Conservation (phyloP, 2,329 filamentous ascomycete genomes). For the Pseudogymnoascus sp. region DNA sequence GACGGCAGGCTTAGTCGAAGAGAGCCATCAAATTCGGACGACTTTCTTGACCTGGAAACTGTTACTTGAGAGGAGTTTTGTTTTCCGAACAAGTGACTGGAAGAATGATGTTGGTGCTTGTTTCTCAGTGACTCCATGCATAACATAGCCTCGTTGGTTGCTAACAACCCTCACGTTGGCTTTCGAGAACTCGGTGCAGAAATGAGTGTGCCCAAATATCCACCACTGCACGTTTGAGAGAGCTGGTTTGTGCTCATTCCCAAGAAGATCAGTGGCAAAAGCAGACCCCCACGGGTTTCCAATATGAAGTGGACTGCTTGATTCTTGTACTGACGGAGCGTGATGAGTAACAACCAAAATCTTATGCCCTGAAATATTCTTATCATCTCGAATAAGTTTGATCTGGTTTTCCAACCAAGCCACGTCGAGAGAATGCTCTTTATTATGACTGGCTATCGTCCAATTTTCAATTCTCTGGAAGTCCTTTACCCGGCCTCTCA, state of each 20-base stretch:
- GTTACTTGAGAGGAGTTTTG: neutral
- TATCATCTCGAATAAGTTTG: conserved; percentile 14
- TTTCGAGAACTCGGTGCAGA: conserved; percentile 32
- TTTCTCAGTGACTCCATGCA: conserved; percentile 16
- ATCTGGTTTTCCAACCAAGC: conserved; percentile 40
- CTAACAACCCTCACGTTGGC: conserved; percentile 30
- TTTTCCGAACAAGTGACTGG: neutral
- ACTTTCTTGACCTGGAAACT: neutral
- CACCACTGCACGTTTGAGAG: conserved; percentile 29
- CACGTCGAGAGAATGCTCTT: conserved; percentile 37
- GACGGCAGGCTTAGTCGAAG: neutral
- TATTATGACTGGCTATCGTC: conserved; percentile 42
- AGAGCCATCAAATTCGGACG: neutral
- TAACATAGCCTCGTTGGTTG: conserved; percentile 36
- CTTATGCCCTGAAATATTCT: conserved; percentile 15
- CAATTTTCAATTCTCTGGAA: conserved; percentile 45
- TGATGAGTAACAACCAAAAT: conserved; percentile 49
- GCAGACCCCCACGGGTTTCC: conserved; percentile 39
- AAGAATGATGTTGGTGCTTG: neutral
- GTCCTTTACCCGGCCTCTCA: conserved; percentile 41
- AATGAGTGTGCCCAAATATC: conserved; percentile 39
- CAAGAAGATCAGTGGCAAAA: conserved; percentile 44
- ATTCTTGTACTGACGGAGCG: conserved; percentile 41
- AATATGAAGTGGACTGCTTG: conserved; percentile 40
- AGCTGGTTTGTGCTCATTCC: conserved; percentile 10